These are phyloP conservation scores for Herpotrichia juniperi DNA, from an alignment of 2,329 filamentous ascomycete genomes.

Conservation along the genomic window DNA sequence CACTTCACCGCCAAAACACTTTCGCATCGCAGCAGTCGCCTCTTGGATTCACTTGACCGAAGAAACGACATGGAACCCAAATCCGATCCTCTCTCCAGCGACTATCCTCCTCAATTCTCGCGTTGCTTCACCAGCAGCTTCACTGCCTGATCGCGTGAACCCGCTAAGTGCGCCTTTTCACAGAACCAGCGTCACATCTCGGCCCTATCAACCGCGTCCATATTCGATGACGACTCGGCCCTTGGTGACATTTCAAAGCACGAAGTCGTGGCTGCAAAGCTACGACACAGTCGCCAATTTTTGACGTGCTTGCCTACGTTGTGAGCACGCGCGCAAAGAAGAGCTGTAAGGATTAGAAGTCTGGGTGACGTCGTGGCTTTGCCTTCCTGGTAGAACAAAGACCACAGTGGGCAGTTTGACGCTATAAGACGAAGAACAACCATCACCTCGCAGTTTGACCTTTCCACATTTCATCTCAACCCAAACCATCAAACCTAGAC, in stretches of 20 bases:
- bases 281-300: not conserved
- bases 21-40: constrained; percentile 1
- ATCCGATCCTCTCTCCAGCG: constrained; percentile 41
- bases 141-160: too few species aligned
- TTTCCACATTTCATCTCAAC: constrained; percentile 1
- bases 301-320: not conserved
- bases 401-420: constrained; percentile 7
- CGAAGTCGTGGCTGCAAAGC: not conserved
- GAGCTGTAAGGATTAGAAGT: constrained; percentile 8
- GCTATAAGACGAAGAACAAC: constrained; percentile 4
- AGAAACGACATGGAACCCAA: constrained; percentile 41
- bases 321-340: not conserved
- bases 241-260: not conserved
- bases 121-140: constrained; percentile 14
- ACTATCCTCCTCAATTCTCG: constrained; percentile 39
- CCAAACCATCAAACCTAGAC: constrained; percentile 3
- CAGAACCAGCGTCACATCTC: too few species aligned
- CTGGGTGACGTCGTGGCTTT: constrained; percentile 4
- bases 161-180: too few species aligned
- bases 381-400: constrained; percentile 11
- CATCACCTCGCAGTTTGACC: not conserved
- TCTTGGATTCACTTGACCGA: not conserved
- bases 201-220: not conserved
- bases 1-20: constrained; percentile 6
- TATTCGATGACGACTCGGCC: constrained; percentile 1